Evolutionary conservation across 495 filamentous ascomycete species (phyloP).

Genomic region (Podospora pseudopauciseta): DNA sequence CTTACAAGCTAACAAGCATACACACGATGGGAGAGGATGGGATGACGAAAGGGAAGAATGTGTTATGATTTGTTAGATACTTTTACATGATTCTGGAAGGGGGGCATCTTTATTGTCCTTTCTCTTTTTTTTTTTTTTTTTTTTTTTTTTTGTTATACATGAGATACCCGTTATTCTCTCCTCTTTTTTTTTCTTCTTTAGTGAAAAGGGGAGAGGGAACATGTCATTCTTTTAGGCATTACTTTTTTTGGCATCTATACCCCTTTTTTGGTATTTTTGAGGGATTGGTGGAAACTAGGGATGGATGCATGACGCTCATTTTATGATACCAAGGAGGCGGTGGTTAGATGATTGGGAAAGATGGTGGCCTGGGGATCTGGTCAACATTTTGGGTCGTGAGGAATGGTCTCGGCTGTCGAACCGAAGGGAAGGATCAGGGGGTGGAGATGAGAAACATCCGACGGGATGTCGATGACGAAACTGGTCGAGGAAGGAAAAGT

Average conservation of each 20-base stretch:
- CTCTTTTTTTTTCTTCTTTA: too few species aligned
- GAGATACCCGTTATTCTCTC: not conserved
- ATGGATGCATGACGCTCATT: not conserved
- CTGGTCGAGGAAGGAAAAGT: not conserved
- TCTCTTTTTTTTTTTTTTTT: not conserved
- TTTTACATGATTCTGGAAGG: not conserved
- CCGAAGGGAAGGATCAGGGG: not conserved
- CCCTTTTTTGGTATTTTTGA: not conserved
- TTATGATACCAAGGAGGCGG: not conserved
- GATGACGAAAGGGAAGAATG: not conserved
- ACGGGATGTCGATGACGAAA: not conserved
- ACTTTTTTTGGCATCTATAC: not conserved
- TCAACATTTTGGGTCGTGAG: not conserved
- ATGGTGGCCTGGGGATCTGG: not conserved
- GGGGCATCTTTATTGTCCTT: not conserved
- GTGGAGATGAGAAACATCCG: not conserved
- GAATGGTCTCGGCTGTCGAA: not conserved
- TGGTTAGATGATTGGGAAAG: not conserved
- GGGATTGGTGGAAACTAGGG: not conserved
- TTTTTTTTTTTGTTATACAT: not conserved
- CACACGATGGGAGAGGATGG: not conserved
- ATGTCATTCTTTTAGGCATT: not conserved
- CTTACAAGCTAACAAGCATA: conserved; percentile 1
- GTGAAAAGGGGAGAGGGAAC: not conserved
- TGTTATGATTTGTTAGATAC: not conserved